Base-by-base conservation (phyloP, 352 stramenopile species). In the Globisporangium takayamanum region DNA sequence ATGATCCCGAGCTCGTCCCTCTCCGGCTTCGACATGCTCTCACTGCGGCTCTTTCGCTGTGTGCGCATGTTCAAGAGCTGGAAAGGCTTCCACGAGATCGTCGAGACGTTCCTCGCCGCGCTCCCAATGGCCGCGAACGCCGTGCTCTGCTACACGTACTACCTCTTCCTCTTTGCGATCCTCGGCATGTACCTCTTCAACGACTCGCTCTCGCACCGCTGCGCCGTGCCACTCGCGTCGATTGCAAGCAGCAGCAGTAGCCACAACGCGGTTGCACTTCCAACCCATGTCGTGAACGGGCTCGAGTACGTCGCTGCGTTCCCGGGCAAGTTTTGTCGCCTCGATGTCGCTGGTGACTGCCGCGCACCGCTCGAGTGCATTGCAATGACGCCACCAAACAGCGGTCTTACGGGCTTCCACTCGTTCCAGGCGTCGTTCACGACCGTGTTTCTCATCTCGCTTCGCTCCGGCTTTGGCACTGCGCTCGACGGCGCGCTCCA, bases 141-240 rank as follows among this genome's bases (percentile, higher is more conserved):
- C 8, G 62, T 91, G 22, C 67, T 91, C 0, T 92, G 82, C 59
- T 94, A 92, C 57, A 81, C 73, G 53, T 94, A 94, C 67, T 94
- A 92, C 53, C 70, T 94, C 8, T 88, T 92, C 57, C 63, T 94
- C 26, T 94, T 94, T 53, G 82, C 82, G 10, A 89, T 92, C 39
- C 67, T 94, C 16, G 82, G 83, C 2, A 91, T 94, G 82, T 94
- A 94, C 62, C 64, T 94, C 2, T 94, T 94, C 68, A 86, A 87
- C 54, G 81, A 92, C 53, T 87, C 83, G 3, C 64, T 94, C 6
- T 87, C 84, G 25, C 70, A 92, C 63, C 78, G 83, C 8, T 94
- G 84, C 45, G 80, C 81, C 0, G 37, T 57, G 11, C 57, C 50
- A 5, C 25, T 79, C 3, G 66, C 70, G 10, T 60, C 73, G 0